Evolutionary conservation across 2,329 filamentous ascomycete genomes (phyloP).

Genomic region (Mollisia scopiformis): DNA sequence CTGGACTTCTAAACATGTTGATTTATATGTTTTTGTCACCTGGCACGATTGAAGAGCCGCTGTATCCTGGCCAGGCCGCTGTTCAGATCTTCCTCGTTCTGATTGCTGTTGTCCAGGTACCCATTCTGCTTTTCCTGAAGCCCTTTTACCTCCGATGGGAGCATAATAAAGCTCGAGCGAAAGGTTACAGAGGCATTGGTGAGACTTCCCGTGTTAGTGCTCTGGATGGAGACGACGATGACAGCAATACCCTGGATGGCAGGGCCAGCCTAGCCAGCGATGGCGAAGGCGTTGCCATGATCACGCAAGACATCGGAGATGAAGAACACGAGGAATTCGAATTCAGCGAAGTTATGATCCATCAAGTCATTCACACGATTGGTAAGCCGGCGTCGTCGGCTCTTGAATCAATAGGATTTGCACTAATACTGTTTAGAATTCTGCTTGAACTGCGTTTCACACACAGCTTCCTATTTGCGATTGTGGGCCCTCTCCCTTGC

Average conservation of each 20-base stretch:
- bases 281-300: conserved; percentile 83
- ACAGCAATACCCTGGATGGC: conserved; percentile 60
- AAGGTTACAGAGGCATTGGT: conserved; percentile 91
- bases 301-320: conserved; percentile 83
- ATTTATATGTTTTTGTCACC: conserved; percentile 99
- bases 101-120: conserved; percentile 84
- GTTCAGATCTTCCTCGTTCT: conserved; percentile 82
- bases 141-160: conserved; percentile 94
- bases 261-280: conserved; percentile 74
- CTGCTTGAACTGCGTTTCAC: conserved; percentile 97
- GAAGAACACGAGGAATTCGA: conserved; percentile 97
- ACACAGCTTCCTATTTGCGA: conserved; percentile 97
- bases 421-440: conserved; percentile 68
- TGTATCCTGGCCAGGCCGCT: conserved; percentile 76
- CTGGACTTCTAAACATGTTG: conserved; percentile 95
- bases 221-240: conserved; percentile 84
- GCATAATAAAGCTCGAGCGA: conserved; percentile 83
- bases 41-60: conserved; percentile 69
- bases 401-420: neutral
- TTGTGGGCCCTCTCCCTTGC: conserved; percentile 97
- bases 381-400: conserved; percentile 64
- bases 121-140: conserved; percentile 90
- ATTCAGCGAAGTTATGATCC: conserved; percentile 96
- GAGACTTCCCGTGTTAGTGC: conserved; percentile 88
- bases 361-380: conserved; percentile 98